Base-by-base conservation (phyloP, 2,329 filamentous ascomycete species). In the Sclerotinia borealis region DNA sequence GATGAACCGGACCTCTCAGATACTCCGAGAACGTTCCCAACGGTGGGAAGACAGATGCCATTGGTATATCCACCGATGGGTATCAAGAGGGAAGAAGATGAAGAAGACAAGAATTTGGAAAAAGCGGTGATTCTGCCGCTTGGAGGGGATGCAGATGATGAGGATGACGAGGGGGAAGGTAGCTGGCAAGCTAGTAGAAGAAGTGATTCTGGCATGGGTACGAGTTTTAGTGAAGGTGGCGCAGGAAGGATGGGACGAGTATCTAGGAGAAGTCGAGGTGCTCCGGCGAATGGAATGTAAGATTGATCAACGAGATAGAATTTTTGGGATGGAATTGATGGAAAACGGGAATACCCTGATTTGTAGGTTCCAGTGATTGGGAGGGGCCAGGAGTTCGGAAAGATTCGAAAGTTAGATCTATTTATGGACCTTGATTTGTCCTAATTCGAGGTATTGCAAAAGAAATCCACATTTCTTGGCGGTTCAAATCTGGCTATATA, bases 151-250 rank as follows among this genome's bases (percentile, higher is more conserved):
- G 80, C 78, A 1, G 80, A 80, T 63, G 80, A 81, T 62, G 80
- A 82, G 65, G 75, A 77, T 39, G 80, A 79, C 52, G 79, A 80
- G 37, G 78, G 76, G n/a, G 74, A 72, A n/a, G 71, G 72, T 2
- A 67, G 67, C 25, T 68, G 69, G 13, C 70, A 62, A 41, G 69
- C 63, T 41, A 68, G 69, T 39, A 76, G 65, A 52, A 74, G 61
- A 69, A 70, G 75, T 10, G 80, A 82, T 68, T 81, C 78, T 22
- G 83, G 83, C 0, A 72, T 82, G 63, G 84, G 84, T 4, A 86
- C 84, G 31, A 85, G 83, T 65, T 81, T 77, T 64, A 79, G 77
- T 65, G 78, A 79, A 47, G 76, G 72, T 41, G 74, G 75, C 19
- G 66, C 66, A 29, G 65, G 67, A 48, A 63, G 50, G 41, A 63